Base-by-base conservation (phyloP, 1,284 basidiomycete species). In the Sanguinoderma infundibulare region DNA sequence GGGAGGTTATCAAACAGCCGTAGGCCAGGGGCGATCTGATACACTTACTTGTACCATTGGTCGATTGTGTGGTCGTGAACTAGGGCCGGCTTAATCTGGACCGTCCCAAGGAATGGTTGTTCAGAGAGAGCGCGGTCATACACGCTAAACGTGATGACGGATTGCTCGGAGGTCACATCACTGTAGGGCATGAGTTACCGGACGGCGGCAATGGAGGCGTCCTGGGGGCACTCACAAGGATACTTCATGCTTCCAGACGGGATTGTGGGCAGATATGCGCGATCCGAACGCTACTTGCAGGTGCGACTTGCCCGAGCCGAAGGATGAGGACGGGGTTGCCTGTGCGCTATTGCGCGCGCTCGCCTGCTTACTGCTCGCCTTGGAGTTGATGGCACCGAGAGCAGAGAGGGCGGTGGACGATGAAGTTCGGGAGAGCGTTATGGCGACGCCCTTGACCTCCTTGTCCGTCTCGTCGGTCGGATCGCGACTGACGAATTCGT, bases 221-320 rank as follows among this genome's bases (percentile, higher is more conserved):
- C 12, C 34, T 22, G 22, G 9, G 49, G 69, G 40, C 26, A 85
- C 95, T 79, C 77, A 96, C 95, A 98, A 98, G 40, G 94, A 91
- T 51, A 98, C 97, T 77, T 98, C 92, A 77, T 98, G 96, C 79
- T 99, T 98, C 98, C 98, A 99, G 17, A 97, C 90, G 12, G 98
- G 97, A 79, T 96, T 98, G 73, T 94, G 87, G 44, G 92, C 82
- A 50, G 86, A 87, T 53, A 85, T 76, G 59, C 85, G 81, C 38
- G 68, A 61, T 62, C 86, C 86, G 68, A 92, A 89, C 46, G 91
- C 79, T 22, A 83, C 80, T 34, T 67, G 34, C 59, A 69, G 52
- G 34, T 67, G 68, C 44, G 69, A 64, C 64, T 74, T 71, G 54
- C 65, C 69, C 8, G 79, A 78, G 22, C 78, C 70, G 22, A 79